Percentiles rank a stretch among this genome's conserved stretches.
Evolutionary conservation across 257 asterid species (phyloP).

Genomic region (Jasminum sambac): DNA sequence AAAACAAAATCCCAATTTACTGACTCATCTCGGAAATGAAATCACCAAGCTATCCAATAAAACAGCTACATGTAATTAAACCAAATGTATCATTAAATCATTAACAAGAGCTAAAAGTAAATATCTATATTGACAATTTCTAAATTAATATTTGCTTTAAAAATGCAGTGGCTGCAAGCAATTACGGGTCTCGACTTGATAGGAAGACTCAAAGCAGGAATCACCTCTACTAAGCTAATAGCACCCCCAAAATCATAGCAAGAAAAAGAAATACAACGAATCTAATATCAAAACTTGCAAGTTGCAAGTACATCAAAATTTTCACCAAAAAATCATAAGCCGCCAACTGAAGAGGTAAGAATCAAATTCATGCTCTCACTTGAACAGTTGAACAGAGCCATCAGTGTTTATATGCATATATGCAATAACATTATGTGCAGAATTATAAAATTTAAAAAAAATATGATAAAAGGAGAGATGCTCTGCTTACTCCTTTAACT

Average conservation of each 20-base stretch:
- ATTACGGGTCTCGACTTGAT: background rate
- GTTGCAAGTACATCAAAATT: background rate
- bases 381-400: background rate
- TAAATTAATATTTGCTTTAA: background rate
- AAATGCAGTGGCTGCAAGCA: background rate
- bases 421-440: background rate
- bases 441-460: constrained; percentile 10
- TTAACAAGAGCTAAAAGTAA: constrained; percentile 4
- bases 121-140: constrained; percentile 3
- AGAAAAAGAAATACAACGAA: constrained; percentile 1
- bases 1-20: background rate
- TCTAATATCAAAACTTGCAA: constrained; percentile 6
- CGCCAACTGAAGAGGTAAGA: background rate
- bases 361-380: background rate
- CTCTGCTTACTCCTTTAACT: background rate
- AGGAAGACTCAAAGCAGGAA: constrained; percentile 6
- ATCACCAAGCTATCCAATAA: constrained; percentile 12
- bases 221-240: background rate
- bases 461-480: background rate
- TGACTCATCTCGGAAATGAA: constrained; percentile 12
- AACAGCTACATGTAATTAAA: constrained; percentile 21
- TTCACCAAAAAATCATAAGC: constrained; percentile 18
- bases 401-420: background rate
- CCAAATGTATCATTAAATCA: constrained; percentile 8
- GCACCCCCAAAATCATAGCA: background rate